A percentile compares a stretch with the other conserved stretches of the same genome.
phyloP scores from a whole-genome alignment of 73 alveolate genomes.

The Durusdinium trenchii region DNA sequence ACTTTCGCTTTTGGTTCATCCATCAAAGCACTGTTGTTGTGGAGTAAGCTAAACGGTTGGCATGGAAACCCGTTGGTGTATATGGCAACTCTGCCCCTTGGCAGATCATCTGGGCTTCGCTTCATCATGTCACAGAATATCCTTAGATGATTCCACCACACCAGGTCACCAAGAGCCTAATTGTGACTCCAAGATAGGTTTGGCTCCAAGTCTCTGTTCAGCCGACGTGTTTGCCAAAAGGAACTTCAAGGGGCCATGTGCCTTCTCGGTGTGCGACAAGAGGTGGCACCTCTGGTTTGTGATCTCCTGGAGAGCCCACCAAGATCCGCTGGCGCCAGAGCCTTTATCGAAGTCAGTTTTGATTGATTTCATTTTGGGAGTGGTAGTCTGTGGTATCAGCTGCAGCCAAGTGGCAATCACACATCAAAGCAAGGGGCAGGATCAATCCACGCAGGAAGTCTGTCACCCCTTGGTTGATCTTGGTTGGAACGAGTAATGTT shows the following conservation, averaged over 20 bases:
- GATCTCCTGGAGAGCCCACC: constrained; percentile 16
- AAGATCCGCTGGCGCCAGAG: neutral
- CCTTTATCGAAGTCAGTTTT: neutral
- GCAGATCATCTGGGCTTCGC: neutral
- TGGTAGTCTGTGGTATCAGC: neutral
- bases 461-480: neutral
- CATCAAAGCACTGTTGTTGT: neutral
- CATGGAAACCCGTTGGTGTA: neutral
- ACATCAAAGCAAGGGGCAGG: neutral
- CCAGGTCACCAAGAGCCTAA: neutral
- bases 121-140: neutral
- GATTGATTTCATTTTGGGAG: neutral
- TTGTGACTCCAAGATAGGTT: neutral
- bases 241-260: neutral
- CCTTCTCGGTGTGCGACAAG: neutral
- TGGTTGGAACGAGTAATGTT: neutral
- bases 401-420: neutral
- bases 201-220: neutral
- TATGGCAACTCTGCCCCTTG: neutral
- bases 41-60: neutral
- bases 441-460: neutral
- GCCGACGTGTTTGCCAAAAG: neutral
- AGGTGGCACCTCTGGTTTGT: neutral
- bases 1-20: neutral
- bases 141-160: neutral